These are phyloP conservation scores for Podospora australis DNA, from an alignment of 495 filamentous ascomycete genomes.

Conservation along the genomic window DNA sequence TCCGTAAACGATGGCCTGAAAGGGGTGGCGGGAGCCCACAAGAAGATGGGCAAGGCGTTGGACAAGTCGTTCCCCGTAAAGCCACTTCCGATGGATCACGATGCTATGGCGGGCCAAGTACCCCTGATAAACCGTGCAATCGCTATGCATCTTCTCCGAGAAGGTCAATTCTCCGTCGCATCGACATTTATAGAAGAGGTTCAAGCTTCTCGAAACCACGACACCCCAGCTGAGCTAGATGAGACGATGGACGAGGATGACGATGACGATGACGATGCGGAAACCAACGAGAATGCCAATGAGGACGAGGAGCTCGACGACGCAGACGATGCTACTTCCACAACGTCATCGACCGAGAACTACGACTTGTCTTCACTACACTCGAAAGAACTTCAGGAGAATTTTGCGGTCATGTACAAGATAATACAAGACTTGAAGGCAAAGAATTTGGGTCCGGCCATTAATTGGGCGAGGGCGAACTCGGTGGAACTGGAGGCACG, in stretches of 20 bases:
- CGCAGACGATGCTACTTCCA: conserved; percentile 3
- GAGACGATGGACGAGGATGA: conserved; percentile 26
- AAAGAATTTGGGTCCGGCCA: conserved; percentile 72
- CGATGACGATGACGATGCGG: conserved; percentile 11
- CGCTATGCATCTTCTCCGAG: conserved; percentile 90
- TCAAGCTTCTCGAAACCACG: conserved; percentile 18
- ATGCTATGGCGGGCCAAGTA: conserved; percentile 69
- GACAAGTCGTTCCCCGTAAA: conserved; percentile 79
- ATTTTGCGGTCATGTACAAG: conserved; percentile 84
- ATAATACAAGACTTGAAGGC: conserved; percentile 72
- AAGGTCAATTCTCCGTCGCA: conserved; percentile 87
- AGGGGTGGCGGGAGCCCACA: conserved; percentile 68
- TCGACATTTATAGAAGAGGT: conserved; percentile 69
- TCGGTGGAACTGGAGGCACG: conserved; percentile 64
- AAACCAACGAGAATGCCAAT: conserved; percentile 23
- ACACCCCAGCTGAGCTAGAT: conserved; percentile 9
- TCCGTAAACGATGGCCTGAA: conserved; percentile 71
- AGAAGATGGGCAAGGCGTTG: conserved; percentile 73
- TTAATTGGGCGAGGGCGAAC: conserved; percentile 74
- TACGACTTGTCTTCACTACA: conserved; percentile 51
- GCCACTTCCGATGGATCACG: conserved; percentile 71
- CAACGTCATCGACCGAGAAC: conserved; percentile 12
- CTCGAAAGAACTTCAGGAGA: conserved; percentile 62
- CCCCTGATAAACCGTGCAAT: conserved; percentile 84
- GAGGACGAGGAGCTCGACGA: conserved; percentile 2